Conservation (phyloP, 441 rosid genomes). For the Corymbia citriodora region DNA sequence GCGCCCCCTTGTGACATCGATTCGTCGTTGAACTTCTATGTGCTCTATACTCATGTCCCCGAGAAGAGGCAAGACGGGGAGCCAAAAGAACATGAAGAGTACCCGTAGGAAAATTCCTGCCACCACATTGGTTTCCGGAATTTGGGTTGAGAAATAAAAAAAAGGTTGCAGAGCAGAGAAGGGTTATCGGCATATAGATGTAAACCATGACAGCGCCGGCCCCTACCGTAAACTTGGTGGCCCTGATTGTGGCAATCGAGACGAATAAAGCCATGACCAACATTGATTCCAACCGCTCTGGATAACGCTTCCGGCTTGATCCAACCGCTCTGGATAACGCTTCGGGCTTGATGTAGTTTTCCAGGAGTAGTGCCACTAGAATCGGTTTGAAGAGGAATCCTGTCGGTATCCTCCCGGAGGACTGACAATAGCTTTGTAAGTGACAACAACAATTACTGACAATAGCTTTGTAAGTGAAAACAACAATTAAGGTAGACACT, state of each 20-base stretch:
- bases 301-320: rapidly evolving
- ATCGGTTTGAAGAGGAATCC: too few species aligned
- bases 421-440: too few species aligned
- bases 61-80: background rate
- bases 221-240: background rate
- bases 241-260: background rate
- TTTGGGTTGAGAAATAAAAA: background rate
- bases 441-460: too few species aligned
- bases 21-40: background rate
- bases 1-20: background rate
- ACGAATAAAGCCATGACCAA: background rate
- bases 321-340: too few species aligned
- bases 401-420: too few species aligned
- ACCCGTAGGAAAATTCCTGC: background rate
- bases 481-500: background rate
- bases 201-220: background rate
- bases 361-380: too few species aligned
- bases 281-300: background rate
- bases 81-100: background rate
- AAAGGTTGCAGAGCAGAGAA: background rate
- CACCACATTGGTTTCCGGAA: background rate
- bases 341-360: too few species aligned
- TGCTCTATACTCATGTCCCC: background rate
- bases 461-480: rapidly evolving
- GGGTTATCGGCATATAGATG: background rate